A percentile compares a stretch with the other conserved stretches of the same genome.
Evolutionary conservation across 768 basidiomycete genomes (phyloP).

Genomic region (Collybia sp.): DNA sequence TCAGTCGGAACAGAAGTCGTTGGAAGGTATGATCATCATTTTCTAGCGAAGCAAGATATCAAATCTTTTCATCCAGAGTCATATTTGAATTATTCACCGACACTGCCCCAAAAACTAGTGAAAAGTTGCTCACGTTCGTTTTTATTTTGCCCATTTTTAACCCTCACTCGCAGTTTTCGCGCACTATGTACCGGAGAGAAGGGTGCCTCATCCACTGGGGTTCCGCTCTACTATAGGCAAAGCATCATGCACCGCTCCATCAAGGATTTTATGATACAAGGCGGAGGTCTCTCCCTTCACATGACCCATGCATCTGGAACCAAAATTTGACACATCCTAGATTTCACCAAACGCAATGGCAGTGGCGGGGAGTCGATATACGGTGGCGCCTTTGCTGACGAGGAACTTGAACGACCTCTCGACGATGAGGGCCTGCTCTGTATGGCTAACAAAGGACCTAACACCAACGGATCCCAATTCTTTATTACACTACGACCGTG

Average conservation of each 20-base stretch:
- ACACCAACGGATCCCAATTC: conserved; percentile 86
- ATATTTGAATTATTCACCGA: conserved; percentile 77
- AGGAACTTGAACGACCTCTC: conserved; percentile 59
- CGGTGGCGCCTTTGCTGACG: conserved; percentile 71
- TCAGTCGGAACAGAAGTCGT: conserved; percentile 39
- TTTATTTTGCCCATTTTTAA: conserved; percentile 4
- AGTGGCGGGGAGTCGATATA: conserved; percentile 83
- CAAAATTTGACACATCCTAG: conserved; percentile 24
- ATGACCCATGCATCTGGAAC: background rate
- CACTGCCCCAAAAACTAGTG: conserved; percentile 66
- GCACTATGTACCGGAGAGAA: conserved; percentile 84
- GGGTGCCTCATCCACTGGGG: conserved; percentile 63
- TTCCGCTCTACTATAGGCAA: conserved; percentile 81
- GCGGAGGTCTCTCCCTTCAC: conserved; percentile 48
- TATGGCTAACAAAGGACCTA: conserved; percentile 85
- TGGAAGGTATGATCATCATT: conserved; percentile 44
- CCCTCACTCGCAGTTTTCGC: conserved; percentile 58
- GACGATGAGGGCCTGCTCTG: conserved; percentile 75
- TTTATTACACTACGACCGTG: conserved; percentile 79
- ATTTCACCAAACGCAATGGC: conserved; percentile 78
- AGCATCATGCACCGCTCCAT: conserved; percentile 78
- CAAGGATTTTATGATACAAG: conserved; percentile 75
- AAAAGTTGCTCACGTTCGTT: conserved; percentile 54
- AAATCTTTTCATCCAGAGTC: conserved; percentile 35
- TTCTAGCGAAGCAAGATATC: conserved; percentile 3